Base-by-base conservation (phyloP, 2,329 filamentous ascomycete genomes). In the Aspergillus ochraceoroseus region DNA sequence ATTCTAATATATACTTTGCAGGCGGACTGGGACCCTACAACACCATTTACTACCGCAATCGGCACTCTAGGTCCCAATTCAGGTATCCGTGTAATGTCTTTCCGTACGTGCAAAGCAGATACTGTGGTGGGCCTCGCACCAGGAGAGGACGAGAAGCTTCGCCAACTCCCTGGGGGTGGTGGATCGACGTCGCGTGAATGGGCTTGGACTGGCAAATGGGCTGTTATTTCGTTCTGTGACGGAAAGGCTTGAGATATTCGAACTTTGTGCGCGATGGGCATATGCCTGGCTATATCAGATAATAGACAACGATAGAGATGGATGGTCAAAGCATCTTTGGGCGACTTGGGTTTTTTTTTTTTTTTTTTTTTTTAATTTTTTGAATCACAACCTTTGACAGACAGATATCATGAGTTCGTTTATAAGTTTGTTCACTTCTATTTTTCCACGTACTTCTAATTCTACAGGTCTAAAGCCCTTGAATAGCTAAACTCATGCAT, bases 161-260 rank as follows among this genome's bases (percentile, higher is more conserved):
- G 75, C 51, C 71, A 75, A 6, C 75, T 69, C 38, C 80, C 85
- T 37, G 80, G 85, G 1, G 85, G 84, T 3, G 85, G 82, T 11
- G 81, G 87, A 46, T 76, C 51, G 64, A 83, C 63, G 41, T 75
- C 79, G 15, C 75, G 92, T 41, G 85, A 86, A 63, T 96, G 90
- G 90, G 89, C 87, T 0, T 96, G 89, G 89, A 85, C 79, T 58
- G 90, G 90, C 28, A 95, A 95, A 66, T 96, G 87, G 85, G 90
- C 90, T 4, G 87, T 96, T n/a, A 82, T 94, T 3, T 88, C 86
- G 19, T 87, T 89, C 56, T 87, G 76, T 31, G 76, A 83, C 52
- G 85, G 85, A 0, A 85, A 85, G 61, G 54, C 46, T 27, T 48
- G 28, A 44, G 20, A 34, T 22, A 37, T 14, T 35, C 17, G 29